These are phyloP conservation scores for Lentinula raphanica DNA, from an alignment of 768 basidiomycete species.

Conservation along the genomic window DNA sequence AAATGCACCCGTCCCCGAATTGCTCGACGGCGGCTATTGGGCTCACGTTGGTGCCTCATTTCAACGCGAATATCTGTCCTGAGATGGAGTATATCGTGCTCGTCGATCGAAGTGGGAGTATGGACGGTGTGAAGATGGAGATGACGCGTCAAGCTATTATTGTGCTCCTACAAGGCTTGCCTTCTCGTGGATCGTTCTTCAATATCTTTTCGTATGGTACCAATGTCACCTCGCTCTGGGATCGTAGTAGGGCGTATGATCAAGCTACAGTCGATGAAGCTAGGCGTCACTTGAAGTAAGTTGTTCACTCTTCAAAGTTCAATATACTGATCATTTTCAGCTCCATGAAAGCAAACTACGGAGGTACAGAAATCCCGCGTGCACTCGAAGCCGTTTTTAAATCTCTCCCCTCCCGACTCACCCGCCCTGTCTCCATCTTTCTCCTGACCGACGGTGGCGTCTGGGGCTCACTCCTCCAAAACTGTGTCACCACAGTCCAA, in stretches of 20 bases:
- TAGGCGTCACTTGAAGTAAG: not conserved
- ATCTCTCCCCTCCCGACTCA: slow-evolving; percentile 22
- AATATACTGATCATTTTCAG: not conserved
- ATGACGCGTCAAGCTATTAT: slow-evolving; percentile 42
- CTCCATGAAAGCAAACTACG: slow-evolving; percentile 27
- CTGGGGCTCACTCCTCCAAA: slow-evolving; percentile 19
- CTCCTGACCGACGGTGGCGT: slow-evolving; percentile 54
- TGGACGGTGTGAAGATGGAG: slow-evolving; percentile 36
- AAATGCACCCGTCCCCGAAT: slow-evolving; percentile 25
- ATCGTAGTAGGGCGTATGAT: slow-evolving; percentile 25
- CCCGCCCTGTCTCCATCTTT: slow-evolving; percentile 41
- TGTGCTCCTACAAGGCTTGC: slow-evolving; percentile 45
- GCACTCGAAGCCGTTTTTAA: slow-evolving; percentile 37
- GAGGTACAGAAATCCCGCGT: slow-evolving; percentile 44
- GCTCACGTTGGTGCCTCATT: slow-evolving; percentile 50
- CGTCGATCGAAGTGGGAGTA: slow-evolving; percentile 54
- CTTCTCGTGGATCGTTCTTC: slow-evolving; percentile 36
- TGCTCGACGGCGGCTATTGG: slow-evolving; percentile 42
- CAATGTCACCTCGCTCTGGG: slow-evolving; percentile 27
- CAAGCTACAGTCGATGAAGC: slow-evolving; percentile 21
- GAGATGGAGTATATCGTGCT: slow-evolving; percentile 56
- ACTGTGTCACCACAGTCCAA: not conserved
- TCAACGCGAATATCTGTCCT: slow-evolving; percentile 32
- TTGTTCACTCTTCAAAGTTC: not conserved
- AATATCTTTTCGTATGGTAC: slow-evolving; percentile 56